Conservation (phyloP, 2,329 filamentous ascomycete genomes). For the Neofusicoccum sp. region DNA sequence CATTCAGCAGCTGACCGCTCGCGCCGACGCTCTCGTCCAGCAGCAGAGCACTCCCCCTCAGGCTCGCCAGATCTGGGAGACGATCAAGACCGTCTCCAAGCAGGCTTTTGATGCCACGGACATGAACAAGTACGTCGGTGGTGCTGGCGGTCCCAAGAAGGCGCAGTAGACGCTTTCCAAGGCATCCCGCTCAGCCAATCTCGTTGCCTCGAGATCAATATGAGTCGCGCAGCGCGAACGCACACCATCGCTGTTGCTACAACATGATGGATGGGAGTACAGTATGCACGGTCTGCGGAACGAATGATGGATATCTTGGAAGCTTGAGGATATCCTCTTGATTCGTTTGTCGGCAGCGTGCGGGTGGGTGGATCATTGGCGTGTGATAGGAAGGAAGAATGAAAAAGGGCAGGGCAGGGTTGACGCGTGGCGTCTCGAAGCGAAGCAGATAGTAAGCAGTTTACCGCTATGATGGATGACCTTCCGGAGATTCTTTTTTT, state of each 20-base stretch:
- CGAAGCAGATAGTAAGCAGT: neutral
- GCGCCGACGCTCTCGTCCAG: constrained; percentile 79
- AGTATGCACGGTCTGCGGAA: neutral
- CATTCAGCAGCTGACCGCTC: constrained; percentile 70
- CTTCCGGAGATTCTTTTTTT: too few species aligned
- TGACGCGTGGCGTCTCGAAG: neutral
- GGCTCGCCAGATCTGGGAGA: constrained; percentile 78
- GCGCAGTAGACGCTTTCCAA: constrained; percentile 51
- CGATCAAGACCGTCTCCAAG: constrained; percentile 70
- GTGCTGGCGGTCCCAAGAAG: constrained; percentile 65
- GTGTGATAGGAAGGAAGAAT: neutral
- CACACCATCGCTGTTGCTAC: neutral
- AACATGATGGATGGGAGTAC: neutral
- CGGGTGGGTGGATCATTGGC: neutral
- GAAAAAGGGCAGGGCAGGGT: neutral
- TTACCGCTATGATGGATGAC: too few species aligned
- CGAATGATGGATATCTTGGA: neutral
- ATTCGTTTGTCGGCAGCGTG: neutral
- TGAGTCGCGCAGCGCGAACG: neutral
- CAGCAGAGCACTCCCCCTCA: constrained; percentile 84
- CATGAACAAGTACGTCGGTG: constrained; percentile 68
- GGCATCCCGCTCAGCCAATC: neutral
- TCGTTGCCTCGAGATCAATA: neutral
- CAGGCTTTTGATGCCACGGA: constrained; percentile 82
- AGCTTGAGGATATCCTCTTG: constrained; percentile 1